Percentiles rank a stretch among this genome's conserved stretches.
Evolutionary conservation across 1,284 basidiomycete species (phyloP).

Genomic region (Phellopilus nigrolimitatus): DNA sequence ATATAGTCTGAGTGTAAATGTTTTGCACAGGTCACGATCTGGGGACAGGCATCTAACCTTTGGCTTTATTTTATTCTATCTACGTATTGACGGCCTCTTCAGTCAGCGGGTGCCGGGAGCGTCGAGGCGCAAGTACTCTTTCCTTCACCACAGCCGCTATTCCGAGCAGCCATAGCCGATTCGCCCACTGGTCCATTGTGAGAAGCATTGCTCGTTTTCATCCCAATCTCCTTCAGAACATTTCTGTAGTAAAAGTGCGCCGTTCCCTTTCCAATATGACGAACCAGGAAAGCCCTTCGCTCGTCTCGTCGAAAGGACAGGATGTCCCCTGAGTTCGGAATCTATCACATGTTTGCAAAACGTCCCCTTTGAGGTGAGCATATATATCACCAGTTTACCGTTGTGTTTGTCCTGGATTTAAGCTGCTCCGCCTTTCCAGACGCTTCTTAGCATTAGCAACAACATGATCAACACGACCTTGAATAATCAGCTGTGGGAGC

Average conservation of each 20-base stretch:
- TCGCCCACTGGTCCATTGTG: constrained; percentile 56
- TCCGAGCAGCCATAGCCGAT: constrained; percentile 51
- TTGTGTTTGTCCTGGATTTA: neutral
- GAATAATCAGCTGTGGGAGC: constrained; percentile 56
- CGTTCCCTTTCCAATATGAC: constrained; percentile 48
- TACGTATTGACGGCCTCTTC: neutral
- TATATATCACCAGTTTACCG: neutral
- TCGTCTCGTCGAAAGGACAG: constrained; percentile 41
- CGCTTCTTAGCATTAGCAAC: constrained; percentile 43
- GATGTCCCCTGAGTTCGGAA: constrained; percentile 38
- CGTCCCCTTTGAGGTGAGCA: constrained; percentile 43
- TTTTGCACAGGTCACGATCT: constrained; percentile 59
- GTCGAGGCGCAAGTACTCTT: constrained; percentile 48
- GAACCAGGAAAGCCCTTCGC: constrained; percentile 49
- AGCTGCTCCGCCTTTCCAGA: constrained; percentile 29
- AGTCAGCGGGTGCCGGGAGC: constrained; percentile 58
- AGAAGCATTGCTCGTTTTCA: constrained; percentile 24
- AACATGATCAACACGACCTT: constrained; percentile 40
- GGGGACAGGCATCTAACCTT: constrained; percentile 49
- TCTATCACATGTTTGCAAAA: constrained; percentile 44
- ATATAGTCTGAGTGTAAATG: too few species aligned
- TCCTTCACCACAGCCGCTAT: constrained; percentile 36
- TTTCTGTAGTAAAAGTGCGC: constrained; percentile 46
- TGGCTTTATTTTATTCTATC: neutral
- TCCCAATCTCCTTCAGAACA: neutral